Conservation (phyloP, 2,329 filamentous ascomycete species). For the Beauveria brongniartii region DNA sequence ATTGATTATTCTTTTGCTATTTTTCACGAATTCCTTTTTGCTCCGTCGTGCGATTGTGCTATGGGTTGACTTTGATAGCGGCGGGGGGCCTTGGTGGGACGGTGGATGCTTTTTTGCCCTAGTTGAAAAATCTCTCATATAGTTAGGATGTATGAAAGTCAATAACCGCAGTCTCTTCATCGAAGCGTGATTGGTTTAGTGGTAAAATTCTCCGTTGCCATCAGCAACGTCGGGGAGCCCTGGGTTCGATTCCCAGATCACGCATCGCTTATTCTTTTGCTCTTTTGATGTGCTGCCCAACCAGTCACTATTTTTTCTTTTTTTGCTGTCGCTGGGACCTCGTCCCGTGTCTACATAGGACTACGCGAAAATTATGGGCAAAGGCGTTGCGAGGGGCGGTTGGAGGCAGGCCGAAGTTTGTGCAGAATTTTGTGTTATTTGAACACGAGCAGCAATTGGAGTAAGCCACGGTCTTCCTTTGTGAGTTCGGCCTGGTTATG, state of each 20-base stretch:
- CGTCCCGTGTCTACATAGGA: not conserved
- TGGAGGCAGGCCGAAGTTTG: not conserved
- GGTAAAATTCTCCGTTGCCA: slow-evolving; percentile 17
- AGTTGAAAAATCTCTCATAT: not conserved
- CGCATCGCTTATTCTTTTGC: slow-evolving; percentile 11
- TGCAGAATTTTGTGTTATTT: not conserved
- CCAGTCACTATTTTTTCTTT: not conserved
- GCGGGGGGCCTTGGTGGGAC: not conserved
- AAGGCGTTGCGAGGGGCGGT: too few species aligned
- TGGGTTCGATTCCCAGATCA: slow-evolving; percentile 17
- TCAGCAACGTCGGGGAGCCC: slow-evolving; percentile 16
- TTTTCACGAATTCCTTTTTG: not conserved
- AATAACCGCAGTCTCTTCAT: not conserved
- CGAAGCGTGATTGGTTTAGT: slow-evolving; percentile 18
- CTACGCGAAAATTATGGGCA: too few species aligned
- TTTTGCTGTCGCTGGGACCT: not conserved
- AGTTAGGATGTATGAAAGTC: not conserved
- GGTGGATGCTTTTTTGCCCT: not conserved
- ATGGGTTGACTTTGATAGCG: not conserved
- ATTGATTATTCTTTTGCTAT: slow-evolving; percentile 8
- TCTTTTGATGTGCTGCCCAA: not conserved
- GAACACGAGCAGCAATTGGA: slow-evolving; percentile 9
- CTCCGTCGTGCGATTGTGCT: not conserved
- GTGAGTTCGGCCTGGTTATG: slow-evolving; percentile 13
- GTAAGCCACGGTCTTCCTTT: slow-evolving; percentile 6